These are phyloP conservation scores for Coemansia javaensis DNA, from an alignment of 192 early-diverging fungal species.

Conservation along the genomic window DNA sequence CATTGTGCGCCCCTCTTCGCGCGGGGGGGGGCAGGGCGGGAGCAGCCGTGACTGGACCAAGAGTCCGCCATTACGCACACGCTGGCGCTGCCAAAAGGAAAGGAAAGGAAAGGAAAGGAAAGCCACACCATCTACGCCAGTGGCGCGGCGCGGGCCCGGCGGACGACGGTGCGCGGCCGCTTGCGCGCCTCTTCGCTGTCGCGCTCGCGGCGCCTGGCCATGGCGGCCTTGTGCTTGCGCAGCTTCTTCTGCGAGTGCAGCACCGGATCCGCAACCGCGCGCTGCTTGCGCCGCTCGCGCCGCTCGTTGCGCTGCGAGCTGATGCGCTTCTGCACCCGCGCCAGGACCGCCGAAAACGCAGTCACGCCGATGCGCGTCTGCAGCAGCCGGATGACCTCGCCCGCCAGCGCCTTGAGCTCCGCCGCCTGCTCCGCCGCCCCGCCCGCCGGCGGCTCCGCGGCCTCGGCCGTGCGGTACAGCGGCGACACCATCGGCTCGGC, in stretches of 20 bases:
- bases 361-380: conserved; percentile 73
- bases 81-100: too few species aligned
- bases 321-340: conserved; percentile 63
- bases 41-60: too few species aligned
- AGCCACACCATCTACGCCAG: not conserved
- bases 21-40: too few species aligned
- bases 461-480: conserved; percentile 75
- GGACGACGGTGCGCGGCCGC: conserved; percentile 46
- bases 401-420: conserved; percentile 66
- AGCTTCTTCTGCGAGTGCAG: conserved; percentile 62
- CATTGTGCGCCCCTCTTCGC: too few species aligned
- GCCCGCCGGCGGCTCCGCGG: conserved; percentile 31
- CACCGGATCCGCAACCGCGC: conserved; percentile 65
- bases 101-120: too few species aligned
- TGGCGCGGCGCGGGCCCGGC: not conserved
- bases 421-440: conserved; percentile 48
- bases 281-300: conserved; percentile 56
- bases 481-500: conserved; percentile 68
- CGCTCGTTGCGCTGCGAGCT: conserved; percentile 58
- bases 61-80: too few species aligned
- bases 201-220: conserved; percentile 62
- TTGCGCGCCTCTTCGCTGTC: conserved; percentile 58
- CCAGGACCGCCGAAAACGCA: conserved; percentile 62
- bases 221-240: conserved; percentile 70
- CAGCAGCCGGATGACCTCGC: conserved; percentile 73